These are phyloP conservation scores for Dryas alaskensis DNA, from an alignment of 306 rosid genomes.

Conservation along the genomic window DNA sequence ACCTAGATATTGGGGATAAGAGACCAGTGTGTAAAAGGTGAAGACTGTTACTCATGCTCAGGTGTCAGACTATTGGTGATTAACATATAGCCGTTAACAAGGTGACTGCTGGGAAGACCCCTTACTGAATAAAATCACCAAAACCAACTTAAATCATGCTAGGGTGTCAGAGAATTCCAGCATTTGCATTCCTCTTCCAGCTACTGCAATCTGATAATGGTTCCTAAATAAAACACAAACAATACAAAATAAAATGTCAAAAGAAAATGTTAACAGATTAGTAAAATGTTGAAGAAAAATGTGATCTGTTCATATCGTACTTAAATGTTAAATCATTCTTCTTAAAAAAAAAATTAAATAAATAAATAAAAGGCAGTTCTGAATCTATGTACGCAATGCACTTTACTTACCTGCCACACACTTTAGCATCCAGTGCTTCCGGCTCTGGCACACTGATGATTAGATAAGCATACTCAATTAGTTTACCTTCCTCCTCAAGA, in stretches of 20 bases:
- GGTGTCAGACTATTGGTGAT: background rate
- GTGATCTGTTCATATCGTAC: background rate
- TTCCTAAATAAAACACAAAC: conserved; percentile 42
- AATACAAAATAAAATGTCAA: conserved; percentile 4
- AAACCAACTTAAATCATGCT: conserved; percentile 15
- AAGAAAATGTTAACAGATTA: no score
- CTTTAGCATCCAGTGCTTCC: conserved; percentile 77
- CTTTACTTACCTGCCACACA: conserved; percentile 61
- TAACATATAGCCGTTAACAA: background rate
- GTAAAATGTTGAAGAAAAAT: background rate
- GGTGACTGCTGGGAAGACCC: background rate
- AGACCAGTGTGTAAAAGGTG: conserved; percentile 7
- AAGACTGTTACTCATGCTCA: conserved; percentile 2
- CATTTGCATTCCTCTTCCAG: conserved; percentile 97
- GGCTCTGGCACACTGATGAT: conserved; percentile 93
- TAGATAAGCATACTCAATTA: conserved; percentile 56
- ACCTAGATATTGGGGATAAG: background rate
- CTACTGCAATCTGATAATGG: conserved; percentile 81
- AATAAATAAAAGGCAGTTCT: background rate
- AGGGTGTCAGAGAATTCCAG: conserved; percentile 58
- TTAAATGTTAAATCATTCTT: background rate
- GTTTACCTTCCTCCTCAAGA: conserved; percentile 41
- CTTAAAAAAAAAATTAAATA: no score
- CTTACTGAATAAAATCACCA: background rate
- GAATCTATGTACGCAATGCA: background rate